phyloP scores from a whole-genome alignment of 2,329 filamentous ascomycete species.

The Ascochyta rabiei region DNA sequence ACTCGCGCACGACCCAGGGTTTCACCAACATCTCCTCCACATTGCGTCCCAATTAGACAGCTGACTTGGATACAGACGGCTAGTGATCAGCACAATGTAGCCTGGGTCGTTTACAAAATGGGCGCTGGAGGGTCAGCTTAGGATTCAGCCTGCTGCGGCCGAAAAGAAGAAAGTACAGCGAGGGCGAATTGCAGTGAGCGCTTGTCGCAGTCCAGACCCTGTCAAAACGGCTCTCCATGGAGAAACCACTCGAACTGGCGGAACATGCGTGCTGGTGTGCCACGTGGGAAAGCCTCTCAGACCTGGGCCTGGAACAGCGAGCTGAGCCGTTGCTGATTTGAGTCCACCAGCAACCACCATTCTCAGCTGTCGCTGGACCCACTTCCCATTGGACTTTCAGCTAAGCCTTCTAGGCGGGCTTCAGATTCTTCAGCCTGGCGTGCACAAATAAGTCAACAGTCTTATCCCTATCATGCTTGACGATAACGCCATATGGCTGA shows the following conservation, averaged over 20 bases:
- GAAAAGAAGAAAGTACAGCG: conserved; percentile 6
- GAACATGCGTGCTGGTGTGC: not conserved
- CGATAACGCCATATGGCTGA: conserved; percentile 6
- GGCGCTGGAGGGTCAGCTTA: not conserved
- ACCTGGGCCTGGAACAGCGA: not conserved
- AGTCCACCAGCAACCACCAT: not conserved
- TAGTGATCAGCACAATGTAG: not conserved
- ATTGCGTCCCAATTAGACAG: not conserved
- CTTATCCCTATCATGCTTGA: not conserved
- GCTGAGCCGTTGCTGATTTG: not conserved
- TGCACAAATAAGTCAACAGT: conserved; percentile 3
- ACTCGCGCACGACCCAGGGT: not conserved
- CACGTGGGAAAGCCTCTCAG: not conserved
- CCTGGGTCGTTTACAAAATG: not conserved
- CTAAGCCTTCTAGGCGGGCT: not conserved
- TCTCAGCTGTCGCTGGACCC: not conserved
- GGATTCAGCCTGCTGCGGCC: not conserved
- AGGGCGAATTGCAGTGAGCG: not conserved
- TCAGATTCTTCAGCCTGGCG: not conserved
- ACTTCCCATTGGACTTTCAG: not conserved
- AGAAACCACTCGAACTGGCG: not conserved
- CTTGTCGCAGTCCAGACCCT: not conserved
- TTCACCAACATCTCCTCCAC: not conserved
- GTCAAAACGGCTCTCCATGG: not conserved
- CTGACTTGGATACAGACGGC: not conserved